phyloP scores from a whole-genome alignment of 1,139 yeast species.

The Debaryomycetaceae sp. region DNA sequence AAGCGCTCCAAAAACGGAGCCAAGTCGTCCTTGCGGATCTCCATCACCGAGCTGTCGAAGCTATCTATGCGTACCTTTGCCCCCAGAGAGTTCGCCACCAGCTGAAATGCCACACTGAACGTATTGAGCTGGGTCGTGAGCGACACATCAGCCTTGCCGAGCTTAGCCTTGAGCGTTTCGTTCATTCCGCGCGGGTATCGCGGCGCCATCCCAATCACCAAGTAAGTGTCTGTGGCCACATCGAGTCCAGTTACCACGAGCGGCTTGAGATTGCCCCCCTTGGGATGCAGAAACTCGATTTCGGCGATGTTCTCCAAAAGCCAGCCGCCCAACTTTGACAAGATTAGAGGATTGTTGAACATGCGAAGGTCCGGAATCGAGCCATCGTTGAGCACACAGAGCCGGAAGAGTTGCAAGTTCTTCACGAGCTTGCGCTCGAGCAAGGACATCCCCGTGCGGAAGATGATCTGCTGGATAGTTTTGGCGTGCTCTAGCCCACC shows the following conservation, averaged over 20 bases:
- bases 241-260: conserved; percentile 86
- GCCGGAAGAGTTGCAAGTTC: conserved; percentile 72
- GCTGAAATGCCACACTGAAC: conserved; percentile 87
- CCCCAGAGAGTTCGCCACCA: conserved; percentile 74
- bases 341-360: conserved; percentile 81
- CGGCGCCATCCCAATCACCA: conserved; percentile 89
- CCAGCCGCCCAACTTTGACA: conserved; percentile 87
- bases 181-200: conserved; percentile 64
- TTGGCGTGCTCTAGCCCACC: conserved; percentile 82
- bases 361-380: conserved; percentile 69
- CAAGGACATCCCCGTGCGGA: conserved; percentile 82
- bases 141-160: conserved; percentile 18
- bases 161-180: conserved; percentile 39
- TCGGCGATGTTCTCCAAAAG: conserved; percentile 86
- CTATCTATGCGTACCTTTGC: conserved; percentile 91
- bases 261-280: conserved; percentile 58
- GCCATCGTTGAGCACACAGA: conserved; percentile 85
- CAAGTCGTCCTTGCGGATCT: conserved; percentile 81
- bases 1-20: conserved; percentile 82
- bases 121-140: conserved; percentile 55
- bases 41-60: conserved; percentile 91
- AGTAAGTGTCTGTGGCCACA: conserved; percentile 66
- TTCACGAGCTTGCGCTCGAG: conserved; percentile 78
- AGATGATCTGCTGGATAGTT: conserved; percentile 75
- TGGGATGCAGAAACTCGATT: conserved; percentile 43